Conservation (phyloP, 768 basidiomycete species). For the Boletus coccyginus region DNA sequence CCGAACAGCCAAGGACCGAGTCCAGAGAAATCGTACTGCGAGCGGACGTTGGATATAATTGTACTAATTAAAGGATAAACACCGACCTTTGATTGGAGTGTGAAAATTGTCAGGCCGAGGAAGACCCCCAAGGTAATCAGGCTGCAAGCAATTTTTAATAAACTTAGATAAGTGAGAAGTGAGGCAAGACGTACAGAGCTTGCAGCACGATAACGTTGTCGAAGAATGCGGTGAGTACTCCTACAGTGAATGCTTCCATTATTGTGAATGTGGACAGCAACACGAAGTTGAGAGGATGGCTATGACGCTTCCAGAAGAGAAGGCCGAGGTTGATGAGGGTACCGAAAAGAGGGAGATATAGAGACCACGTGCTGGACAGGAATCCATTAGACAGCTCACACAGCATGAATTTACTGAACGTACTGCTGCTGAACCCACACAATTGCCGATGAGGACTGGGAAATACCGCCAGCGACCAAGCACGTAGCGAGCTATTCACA, state of each 20-base stretch:
- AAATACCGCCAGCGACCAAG: constrained; percentile 70
- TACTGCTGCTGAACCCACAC: constrained; percentile 73
- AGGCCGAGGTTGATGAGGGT: constrained; percentile 76
- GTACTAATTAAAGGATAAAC: neutral
- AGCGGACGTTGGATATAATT: neutral
- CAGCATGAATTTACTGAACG: constrained; percentile 25
- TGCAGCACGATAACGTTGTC: constrained; percentile 76
- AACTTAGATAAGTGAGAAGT: neutral
- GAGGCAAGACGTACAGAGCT: constrained; percentile 59
- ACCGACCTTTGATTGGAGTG: constrained; percentile 85
- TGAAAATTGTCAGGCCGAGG: constrained; percentile 90
- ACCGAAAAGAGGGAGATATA: constrained; percentile 76
- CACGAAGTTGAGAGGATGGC: constrained; percentile 83
- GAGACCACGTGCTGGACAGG: constrained; percentile 62
- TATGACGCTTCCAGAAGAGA: constrained; percentile 91
- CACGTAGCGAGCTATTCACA: constrained; percentile 62
- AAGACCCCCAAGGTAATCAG: constrained; percentile 92
- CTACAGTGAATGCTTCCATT: constrained; percentile 88
- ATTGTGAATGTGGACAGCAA: constrained; percentile 85
- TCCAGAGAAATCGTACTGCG: constrained; percentile 89
- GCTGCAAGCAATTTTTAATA: constrained; percentile 34
- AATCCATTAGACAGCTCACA: neutral
- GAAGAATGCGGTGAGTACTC: constrained; percentile 77
- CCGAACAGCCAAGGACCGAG: constrained; percentile 91
- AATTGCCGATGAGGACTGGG: constrained; percentile 56